These are phyloP conservation scores for Cairneyella variabilis DNA, from an alignment of 495 filamentous ascomycete genomes.

Conservation along the genomic window DNA sequence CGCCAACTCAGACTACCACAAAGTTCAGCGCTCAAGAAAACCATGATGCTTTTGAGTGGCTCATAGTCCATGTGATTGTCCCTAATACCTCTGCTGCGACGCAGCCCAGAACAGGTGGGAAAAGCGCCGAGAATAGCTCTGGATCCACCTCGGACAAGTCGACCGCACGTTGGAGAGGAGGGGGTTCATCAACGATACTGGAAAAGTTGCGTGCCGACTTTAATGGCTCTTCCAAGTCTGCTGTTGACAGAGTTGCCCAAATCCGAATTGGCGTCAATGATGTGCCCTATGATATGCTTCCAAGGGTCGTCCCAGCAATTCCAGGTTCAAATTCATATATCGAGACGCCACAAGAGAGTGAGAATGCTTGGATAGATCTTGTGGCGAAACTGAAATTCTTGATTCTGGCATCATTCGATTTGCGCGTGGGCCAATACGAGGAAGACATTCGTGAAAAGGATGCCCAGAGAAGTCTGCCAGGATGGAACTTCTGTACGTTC, in stretches of 20 bases:
- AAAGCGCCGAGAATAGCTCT: conserved; percentile 33
- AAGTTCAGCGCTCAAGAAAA: conserved; percentile 52
- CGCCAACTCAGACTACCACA: conserved; percentile 45
- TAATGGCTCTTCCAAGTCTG: conserved; percentile 76
- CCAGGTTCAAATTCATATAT: conserved; percentile 45
- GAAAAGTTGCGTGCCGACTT: conserved; percentile 93
- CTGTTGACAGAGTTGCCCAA: conserved; percentile 78
- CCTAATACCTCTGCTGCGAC: conserved; percentile 73
- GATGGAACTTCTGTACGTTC: conserved; percentile 99
- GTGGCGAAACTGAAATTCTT: conserved; percentile 80
- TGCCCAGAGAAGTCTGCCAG: conserved; percentile 78
- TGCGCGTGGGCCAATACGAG: conserved; percentile 89
- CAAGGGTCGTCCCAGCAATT: conserved; percentile 51
- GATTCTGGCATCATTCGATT: conserved; percentile 86
- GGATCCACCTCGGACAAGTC: conserved; percentile 38
- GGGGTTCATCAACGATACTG: conserved; percentile 72
- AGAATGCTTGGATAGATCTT: conserved; percentile 76
- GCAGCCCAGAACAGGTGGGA: conserved; percentile 52
- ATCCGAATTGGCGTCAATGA: conserved; percentile 68
- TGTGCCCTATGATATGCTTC: conserved; percentile 53
- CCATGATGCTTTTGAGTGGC: conserved; percentile 97
- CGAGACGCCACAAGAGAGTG: conserved; percentile 64
- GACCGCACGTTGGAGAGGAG: conserved; percentile 64
- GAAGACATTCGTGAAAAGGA: conserved; percentile 96
- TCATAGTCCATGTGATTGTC: conserved; percentile 86